Evolutionary conservation across 805 yeast genomes (phyloP), one percentile per base, ranked within the genome.

Genomic region (Starmerella vitae): DNA sequence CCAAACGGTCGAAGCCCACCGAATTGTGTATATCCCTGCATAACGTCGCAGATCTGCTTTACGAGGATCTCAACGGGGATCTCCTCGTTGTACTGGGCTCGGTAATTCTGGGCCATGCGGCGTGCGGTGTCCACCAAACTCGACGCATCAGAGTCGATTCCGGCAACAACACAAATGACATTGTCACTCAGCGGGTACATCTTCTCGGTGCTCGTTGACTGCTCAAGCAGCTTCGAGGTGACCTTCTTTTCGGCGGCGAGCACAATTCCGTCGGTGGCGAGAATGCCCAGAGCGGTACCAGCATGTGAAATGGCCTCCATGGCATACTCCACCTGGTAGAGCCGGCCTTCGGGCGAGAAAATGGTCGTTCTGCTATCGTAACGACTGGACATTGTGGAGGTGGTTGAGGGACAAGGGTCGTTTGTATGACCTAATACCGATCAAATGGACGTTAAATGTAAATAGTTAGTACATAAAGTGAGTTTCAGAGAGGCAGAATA

Each of bases 1-100:
- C 99, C 98, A 59, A 85, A 91, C 17, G 99, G 99, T 62, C 99
- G 78, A 55, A 91, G 71, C 27, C 98, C 98, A 57, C 99, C 99
- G 57, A 82, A 94, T 62, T 91, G 99, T 6, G 99, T 91, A 61
- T 91, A 91, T 9, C 97, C 95, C 60, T 91, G 99, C 62, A 91
- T 91, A 46, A 83, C 72, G 62, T 91, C 93, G 64, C 96, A 85
- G 47, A 91, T 68, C 47, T 79, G 70, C 57, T 83, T 82, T 48
- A 91, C 95, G 48, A 91, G 72, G 39, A 77, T 69, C 60, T 85
- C 96, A 42, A 88, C 80, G n/a, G 96, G 96, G 36, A 88, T 81
- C 46, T 85, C 85, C 62, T 85, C 94, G 57, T 81, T 81, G 61
- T 85, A 91, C 14, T 81, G 73, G 59, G 82, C 77, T 50, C 91